Evolutionary conservation across 163 green algal genomes (phyloP).

Genomic region (Chloromonas sp.): DNA sequence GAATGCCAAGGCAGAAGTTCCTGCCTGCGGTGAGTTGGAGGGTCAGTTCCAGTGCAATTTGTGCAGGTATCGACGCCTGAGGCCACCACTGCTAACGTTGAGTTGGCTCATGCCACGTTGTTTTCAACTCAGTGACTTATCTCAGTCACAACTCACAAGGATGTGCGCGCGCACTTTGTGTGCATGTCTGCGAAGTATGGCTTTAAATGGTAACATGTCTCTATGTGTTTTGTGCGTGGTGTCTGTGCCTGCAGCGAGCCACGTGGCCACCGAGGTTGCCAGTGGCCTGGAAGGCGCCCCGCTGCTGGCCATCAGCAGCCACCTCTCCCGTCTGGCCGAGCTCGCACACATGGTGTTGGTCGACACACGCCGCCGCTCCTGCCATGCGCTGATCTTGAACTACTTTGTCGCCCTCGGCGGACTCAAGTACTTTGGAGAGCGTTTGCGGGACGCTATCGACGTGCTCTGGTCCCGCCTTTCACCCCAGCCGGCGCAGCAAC

Average conservation of each 20-base stretch:
- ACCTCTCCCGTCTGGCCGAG: constrained; percentile 52
- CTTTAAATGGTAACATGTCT: too few relatives aligned
- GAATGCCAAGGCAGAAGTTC: background rate
- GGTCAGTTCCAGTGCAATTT: too few relatives aligned
- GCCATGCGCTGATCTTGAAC: constrained; percentile 78
- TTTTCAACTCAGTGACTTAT: too few relatives aligned
- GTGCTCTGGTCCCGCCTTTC: constrained; percentile 16
- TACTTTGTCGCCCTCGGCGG: constrained; percentile 63
- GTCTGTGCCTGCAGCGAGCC: background rate
- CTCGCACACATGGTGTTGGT: constrained; percentile 54
- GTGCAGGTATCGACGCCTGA: too few relatives aligned
- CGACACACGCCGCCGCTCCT: constrained; percentile 68
- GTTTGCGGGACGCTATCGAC: constrained; percentile 33
- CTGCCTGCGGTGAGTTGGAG: background rate
- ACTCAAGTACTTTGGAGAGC: constrained; percentile 22
- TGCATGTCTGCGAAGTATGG: too few relatives aligned
- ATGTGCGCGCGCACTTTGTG: too few relatives aligned
- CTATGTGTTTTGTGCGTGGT: too few relatives aligned
- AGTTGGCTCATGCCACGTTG: background rate
- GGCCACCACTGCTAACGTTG: background rate
- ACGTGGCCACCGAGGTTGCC: background rate
- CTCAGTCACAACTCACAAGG: too few relatives aligned
- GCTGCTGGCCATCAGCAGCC: constrained; percentile 10
- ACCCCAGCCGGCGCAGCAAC: background rate
- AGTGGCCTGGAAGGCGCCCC: background rate